Evolutionary conservation across 2,329 filamentous ascomycete species (phyloP).

Genomic region (Alternaria burnsii): DNA sequence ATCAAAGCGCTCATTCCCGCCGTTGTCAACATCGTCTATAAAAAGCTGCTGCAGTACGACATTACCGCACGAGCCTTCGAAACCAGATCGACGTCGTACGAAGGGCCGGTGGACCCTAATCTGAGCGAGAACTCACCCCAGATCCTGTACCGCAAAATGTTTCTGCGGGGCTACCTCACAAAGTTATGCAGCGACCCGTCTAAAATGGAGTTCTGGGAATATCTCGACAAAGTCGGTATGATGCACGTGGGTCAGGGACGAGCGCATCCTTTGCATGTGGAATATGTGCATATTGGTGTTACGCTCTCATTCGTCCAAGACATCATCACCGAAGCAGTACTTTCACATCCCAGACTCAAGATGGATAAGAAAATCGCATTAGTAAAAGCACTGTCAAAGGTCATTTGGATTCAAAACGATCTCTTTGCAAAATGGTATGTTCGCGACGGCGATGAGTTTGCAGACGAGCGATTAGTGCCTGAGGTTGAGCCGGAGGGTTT

Average conservation of each 20-base stretch:
- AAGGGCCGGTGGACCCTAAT: conserved; percentile 70
- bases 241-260: conserved; percentile 84
- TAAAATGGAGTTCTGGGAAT: conserved; percentile 82
- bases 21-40: conserved; percentile 85
- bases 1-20: conserved; percentile 84
- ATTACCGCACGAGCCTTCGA: conserved; percentile 82
- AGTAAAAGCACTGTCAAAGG: conserved; percentile 78
- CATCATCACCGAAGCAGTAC: conserved; percentile 77
- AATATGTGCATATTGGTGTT: conserved; percentile 80
- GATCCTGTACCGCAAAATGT: conserved; percentile 80
- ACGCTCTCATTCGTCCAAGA: conserved; percentile 80
- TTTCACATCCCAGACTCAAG: conserved; percentile 73
- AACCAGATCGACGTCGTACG: conserved; percentile 67
- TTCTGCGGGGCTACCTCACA: conserved; percentile 76
- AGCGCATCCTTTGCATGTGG: conserved; percentile 76
- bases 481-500: conserved; percentile 50
- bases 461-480: conserved; percentile 53
- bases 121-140: conserved; percentile 75
- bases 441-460: conserved; percentile 70
- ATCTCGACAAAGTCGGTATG: conserved; percentile 83
- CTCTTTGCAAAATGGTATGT: conserved; percentile 86
- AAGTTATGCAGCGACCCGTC: conserved; percentile 78
- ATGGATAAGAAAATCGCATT: conserved; percentile 75
- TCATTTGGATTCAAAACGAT: conserved; percentile 90
- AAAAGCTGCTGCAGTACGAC: conserved; percentile 80